Percentiles rank a stretch among this genome's conserved stretches.
Conservation (phyloP, 805 yeast genomes). For the Hanseniaspora nectarophila region DNA sequence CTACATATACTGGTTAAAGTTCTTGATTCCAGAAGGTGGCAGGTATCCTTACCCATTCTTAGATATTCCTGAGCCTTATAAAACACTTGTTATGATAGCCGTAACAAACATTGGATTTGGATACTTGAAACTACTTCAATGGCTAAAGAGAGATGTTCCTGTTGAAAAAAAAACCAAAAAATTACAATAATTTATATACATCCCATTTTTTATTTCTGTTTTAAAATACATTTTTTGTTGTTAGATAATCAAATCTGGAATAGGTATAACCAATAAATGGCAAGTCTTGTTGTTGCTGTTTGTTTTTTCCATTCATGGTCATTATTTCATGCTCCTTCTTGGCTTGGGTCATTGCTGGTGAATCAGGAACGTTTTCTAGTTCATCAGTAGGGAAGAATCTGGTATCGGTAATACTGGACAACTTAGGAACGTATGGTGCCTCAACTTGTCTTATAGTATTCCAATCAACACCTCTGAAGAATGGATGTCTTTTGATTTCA, state of each 20-base stretch:
- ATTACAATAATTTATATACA: background rate
- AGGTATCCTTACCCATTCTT: slow-evolving; percentile 59
- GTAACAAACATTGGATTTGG: slow-evolving; percentile 33
- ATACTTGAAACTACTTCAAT: slow-evolving; percentile 25
- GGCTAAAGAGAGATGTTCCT: slow-evolving; percentile 19
- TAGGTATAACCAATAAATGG: slow-evolving; percentile 97
- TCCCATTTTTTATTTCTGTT: background rate
- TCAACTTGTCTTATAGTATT: slow-evolving; percentile 71
- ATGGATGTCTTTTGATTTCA: slow-evolving; percentile 81
- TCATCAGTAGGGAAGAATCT: slow-evolving; percentile 97
- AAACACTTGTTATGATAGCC: slow-evolving; percentile 38
- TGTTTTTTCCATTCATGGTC: slow-evolving; percentile 34
- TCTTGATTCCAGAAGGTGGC: slow-evolving; percentile 37
- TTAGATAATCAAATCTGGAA: slow-evolving; percentile 84
- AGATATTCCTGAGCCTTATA: slow-evolving; percentile 37
- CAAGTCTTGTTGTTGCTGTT: slow-evolving; percentile 55
- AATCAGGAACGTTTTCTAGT: slow-evolving; percentile 84
- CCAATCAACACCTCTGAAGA: slow-evolving; percentile 95
- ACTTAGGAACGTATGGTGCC: slow-evolving; percentile 88
- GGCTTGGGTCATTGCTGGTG: slow-evolving; percentile 58
- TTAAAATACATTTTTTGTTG: slow-evolving; percentile 49
- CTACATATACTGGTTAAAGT: slow-evolving; percentile 45
- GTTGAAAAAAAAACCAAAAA: background rate
- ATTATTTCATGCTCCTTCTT: slow-evolving; percentile 36
- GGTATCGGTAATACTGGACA: slow-evolving; percentile 87